Conservation (phyloP, 306 rosid genomes). For the Fagus crenata region DNA sequence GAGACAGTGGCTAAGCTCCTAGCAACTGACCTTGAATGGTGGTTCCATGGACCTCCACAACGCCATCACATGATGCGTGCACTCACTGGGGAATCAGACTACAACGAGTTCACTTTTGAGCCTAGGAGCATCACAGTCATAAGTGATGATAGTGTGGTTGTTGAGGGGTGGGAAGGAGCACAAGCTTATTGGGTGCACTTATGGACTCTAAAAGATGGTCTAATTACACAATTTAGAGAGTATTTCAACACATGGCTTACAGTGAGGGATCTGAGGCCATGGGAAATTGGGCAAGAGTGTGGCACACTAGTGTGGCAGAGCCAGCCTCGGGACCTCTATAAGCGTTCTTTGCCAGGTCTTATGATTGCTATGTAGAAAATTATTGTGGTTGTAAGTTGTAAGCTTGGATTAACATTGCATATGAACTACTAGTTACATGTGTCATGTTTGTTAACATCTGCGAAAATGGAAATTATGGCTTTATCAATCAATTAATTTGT, state of each 20-base stretch:
- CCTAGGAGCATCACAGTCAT: conserved; percentile 60
- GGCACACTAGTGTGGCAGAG: conserved; percentile 72
- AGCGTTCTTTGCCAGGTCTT: conserved; percentile 67
- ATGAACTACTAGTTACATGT: background rate
- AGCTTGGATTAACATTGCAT: background rate
- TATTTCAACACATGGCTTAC: conserved; percentile 92
- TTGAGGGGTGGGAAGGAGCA: conserved; percentile 90
- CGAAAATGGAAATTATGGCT: too few relatives aligned
- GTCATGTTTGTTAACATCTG: too few relatives aligned
- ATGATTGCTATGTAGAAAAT: conserved; percentile 62
- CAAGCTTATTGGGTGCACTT: conserved; percentile 88
- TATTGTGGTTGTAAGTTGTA: background rate
- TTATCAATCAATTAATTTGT: too few relatives aligned
- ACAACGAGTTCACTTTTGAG: conserved; percentile 63
- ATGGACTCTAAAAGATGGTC: conserved; percentile 70
- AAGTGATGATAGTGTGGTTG: conserved; percentile 51
- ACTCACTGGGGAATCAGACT: conserved; percentile 64
- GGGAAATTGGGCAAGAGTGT: conserved; percentile 41
- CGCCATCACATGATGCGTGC: conserved; percentile 92
- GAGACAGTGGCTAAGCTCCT: conserved; percentile 46
- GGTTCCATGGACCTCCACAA: conserved; percentile 95
- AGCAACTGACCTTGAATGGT: conserved; percentile 79
- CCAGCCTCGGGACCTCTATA: conserved; percentile 75
- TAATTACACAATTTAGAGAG: conserved; percentile 74
- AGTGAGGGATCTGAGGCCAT: conserved; percentile 68